Evolutionary conservation across 2,329 filamentous ascomycete genomes (phyloP).

Genomic region (Colletotrichum gigasporum): DNA sequence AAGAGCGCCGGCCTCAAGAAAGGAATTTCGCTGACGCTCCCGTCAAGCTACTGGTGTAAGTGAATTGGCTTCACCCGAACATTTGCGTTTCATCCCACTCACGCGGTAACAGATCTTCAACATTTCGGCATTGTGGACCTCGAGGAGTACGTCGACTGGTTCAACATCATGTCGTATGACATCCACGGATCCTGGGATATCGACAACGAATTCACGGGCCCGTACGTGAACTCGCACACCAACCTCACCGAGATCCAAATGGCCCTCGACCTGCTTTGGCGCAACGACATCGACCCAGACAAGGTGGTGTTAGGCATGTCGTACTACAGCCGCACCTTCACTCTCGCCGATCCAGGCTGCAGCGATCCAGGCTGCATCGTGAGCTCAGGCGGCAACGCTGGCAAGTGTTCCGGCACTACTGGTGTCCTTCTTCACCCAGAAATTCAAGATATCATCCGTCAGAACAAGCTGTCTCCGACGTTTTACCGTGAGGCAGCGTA

Average conservation of each 20-base stretch:
- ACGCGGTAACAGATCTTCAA: too few relatives aligned
- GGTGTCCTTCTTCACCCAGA: slow-evolving; percentile 37
- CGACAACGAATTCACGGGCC: slow-evolving; percentile 16
- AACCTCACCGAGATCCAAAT: slow-evolving; percentile 56
- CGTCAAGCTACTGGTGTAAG: slow-evolving; percentile 39
- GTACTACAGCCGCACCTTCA: slow-evolving; percentile 46
- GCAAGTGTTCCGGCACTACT: slow-evolving; percentile 22
- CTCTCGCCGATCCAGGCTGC: slow-evolving; percentile 24
- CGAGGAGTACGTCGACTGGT: slow-evolving; percentile 44
- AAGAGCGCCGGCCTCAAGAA: slow-evolving; percentile 15
- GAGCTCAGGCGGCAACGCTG: slow-evolving; percentile 34
- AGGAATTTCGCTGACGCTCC: slow-evolving; percentile 37
- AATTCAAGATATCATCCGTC: not conserved
- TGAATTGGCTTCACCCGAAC: too few relatives aligned
- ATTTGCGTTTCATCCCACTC: too few relatives aligned
- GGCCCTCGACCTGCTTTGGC: slow-evolving; percentile 56
- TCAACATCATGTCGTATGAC: slow-evolving; percentile 45
- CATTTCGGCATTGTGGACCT: slow-evolving; percentile 37
- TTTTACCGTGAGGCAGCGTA: slow-evolving; percentile 40
- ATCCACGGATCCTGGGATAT: slow-evolving; percentile 40
- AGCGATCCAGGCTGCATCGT: slow-evolving; percentile 33
- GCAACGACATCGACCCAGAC: slow-evolving; percentile 46
- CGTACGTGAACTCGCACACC: slow-evolving; percentile 4
- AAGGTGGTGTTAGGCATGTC: slow-evolving; percentile 51
- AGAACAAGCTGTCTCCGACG: not conserved